Conservation (phyloP, 2,329 filamentous ascomycete genomes). For the Pseudocercospora musae region DNA sequence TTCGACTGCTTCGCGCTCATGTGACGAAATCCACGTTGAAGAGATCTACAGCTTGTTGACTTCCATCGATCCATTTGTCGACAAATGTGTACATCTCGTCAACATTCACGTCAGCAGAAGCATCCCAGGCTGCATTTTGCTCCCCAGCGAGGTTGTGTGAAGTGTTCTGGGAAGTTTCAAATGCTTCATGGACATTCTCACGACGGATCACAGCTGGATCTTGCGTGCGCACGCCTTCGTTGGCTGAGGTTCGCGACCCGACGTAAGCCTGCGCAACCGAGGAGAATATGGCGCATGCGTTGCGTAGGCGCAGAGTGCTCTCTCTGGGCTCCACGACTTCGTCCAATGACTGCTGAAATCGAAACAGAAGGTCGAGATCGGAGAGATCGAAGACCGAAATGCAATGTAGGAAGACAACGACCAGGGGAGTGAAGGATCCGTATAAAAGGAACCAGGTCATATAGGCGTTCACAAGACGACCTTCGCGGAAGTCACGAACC, state of each 20-base stretch:
- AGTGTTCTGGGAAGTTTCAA: not conserved
- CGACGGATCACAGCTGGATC: slow-evolving; percentile 2
- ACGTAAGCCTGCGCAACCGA: slow-evolving; percentile 12
- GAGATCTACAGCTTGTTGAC: slow-evolving; percentile 11
- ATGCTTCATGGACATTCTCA: slow-evolving; percentile 11
- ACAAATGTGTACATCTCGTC: slow-evolving; percentile 17
- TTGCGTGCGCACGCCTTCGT: not conserved
- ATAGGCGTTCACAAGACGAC: slow-evolving; percentile 7
- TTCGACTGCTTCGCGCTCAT: not conserved
- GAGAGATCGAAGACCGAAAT: slow-evolving; percentile 9
- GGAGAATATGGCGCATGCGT: slow-evolving; percentile 11
- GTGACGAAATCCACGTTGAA: slow-evolving; percentile 11
- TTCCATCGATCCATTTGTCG: slow-evolving; percentile 20
- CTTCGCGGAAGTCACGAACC: slow-evolving; percentile 4
- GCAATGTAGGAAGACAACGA: slow-evolving; percentile 15
- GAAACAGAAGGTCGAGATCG: slow-evolving; percentile 11
- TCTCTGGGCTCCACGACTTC: slow-evolving; percentile 5
- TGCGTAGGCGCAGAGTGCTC: slow-evolving; percentile 6
- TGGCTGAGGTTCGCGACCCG: not conserved
- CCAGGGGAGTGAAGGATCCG: slow-evolving; percentile 14
- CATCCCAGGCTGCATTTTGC: not conserved
- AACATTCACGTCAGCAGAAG: slow-evolving; percentile 2
- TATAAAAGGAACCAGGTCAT: slow-evolving; percentile 14
- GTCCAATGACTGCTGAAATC: slow-evolving; percentile 10
- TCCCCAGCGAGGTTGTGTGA: not conserved